Evolutionary conservation across 805 yeast species (phyloP), one percentile per base, ranked within the genome.

Genomic region (Metschnikowia noctiluminum): DNA sequence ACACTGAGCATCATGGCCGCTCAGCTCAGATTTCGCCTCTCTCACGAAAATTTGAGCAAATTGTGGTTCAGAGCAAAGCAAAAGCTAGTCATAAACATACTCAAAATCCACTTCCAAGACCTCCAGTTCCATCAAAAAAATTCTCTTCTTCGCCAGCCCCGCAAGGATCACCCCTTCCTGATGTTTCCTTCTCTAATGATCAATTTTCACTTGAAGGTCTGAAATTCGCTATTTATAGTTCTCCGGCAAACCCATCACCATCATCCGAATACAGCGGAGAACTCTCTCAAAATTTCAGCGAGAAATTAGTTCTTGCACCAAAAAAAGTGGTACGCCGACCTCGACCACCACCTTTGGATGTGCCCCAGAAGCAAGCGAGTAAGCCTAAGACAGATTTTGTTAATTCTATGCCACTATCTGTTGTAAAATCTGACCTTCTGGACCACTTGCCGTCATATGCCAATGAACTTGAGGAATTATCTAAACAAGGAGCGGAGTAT

Each of bases 141-240:
- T 69, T 62, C 8, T 48, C 40, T 4, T 55, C 54, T 11, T 55
- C 56, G 12, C 64, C 61, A 1, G 62, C 64, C 4, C 50, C 51
- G 3, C 52, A 56, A 14, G 54, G 56, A 9, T 40, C 46, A 2
- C 40, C 42, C 12, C 48, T 52, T 16, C 53, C 51, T 5, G 53
- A 52, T 21, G 42, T 49, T 12, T 30, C 43, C 8, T 49, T 52
- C 27, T 26, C 43, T 14, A 44, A 42, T 26, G 53, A 46, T 10
- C 48, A 43, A 6, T 49, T 49, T 32, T 40, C 48, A 7, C 28
- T 48, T 14, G 50, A 51, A 34, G 51, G 43, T 16, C 36, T 15
- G 26, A 41, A 47, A 6, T 38, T 41, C 10, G 35, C 43, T 1
- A 26, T 28, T n/a, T 42, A 21, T 28, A 14, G 30, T 6, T 16